Percentiles rank a stretch among this genome's conserved stretches.
These are phyloP conservation scores for Agroathelia rolfsii DNA, from an alignment of 1,284 basidiomycete genomes.

Conservation along the genomic window DNA sequence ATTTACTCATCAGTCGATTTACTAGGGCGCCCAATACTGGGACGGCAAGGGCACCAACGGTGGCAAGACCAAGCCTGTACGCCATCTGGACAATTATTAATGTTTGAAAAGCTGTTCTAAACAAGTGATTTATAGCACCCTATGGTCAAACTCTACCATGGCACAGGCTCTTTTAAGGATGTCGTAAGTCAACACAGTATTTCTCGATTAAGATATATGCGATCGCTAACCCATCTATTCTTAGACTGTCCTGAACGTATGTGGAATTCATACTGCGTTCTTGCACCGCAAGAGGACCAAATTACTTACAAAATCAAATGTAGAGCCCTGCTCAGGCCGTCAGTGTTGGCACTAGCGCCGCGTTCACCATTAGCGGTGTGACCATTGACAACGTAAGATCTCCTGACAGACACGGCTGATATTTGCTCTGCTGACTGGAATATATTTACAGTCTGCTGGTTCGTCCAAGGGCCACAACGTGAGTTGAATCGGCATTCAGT, in stretches of 20 bases:
- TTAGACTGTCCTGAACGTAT: constrained; percentile 7
- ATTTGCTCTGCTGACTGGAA: constrained; percentile 9
- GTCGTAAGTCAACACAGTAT: not conserved
- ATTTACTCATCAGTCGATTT: too few species aligned
- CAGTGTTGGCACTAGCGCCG: constrained; percentile 12
- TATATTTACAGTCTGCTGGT: constrained; percentile 8
- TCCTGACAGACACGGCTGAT: not conserved
- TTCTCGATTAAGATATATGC: too few species aligned
- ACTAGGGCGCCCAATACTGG: too few species aligned
- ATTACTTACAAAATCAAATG: not conserved
- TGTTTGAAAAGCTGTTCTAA: too few species aligned
- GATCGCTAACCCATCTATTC: not conserved
- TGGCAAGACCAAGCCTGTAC: constrained; percentile 30
- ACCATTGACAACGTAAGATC: constrained; percentile 14
- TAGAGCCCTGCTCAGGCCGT: constrained; percentile 6
- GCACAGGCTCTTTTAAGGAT: constrained; percentile 5
- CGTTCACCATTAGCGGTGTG: constrained; percentile 11
- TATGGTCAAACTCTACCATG: constrained; percentile 13
- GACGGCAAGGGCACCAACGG: constrained; percentile 32
- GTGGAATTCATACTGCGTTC: not conserved
- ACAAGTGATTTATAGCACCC: too few species aligned
- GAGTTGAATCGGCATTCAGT: not conserved
- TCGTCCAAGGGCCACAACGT: constrained; percentile 13
- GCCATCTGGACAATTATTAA: too few species aligned
- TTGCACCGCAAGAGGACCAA: not conserved